phyloP scores from a whole-genome alignment of 768 basidiomycete genomes.

The Suillus sp. region DNA sequence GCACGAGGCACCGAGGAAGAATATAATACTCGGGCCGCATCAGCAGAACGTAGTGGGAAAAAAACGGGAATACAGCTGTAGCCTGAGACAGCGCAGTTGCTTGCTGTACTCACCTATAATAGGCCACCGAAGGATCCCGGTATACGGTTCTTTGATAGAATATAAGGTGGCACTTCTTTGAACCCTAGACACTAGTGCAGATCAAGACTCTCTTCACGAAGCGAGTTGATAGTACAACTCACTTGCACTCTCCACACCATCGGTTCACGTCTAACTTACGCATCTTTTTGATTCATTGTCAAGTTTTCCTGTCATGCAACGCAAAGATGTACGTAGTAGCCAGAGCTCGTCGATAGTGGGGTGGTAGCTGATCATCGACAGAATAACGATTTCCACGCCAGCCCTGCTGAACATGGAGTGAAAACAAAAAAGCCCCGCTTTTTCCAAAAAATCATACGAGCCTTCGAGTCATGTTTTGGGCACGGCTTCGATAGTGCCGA shows the following conservation, averaged over 20 bases:
- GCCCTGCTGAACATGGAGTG: background rate
- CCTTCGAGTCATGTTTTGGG: constrained; percentile 27
- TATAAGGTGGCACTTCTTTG: constrained; percentile 3
- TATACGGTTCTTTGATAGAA: background rate
- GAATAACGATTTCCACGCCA: constrained; percentile 11
- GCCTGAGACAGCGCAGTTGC: constrained; percentile 10
- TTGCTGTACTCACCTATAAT: constrained; percentile 5
- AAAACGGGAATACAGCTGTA: background rate
- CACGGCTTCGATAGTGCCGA: constrained; percentile 17
- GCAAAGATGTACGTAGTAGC: constrained; percentile 10
- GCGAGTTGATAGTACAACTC: constrained; percentile 2
- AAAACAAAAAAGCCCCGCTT: constrained; percentile 17
- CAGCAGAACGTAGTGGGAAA: constrained; percentile 12
- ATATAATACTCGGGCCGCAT: constrained; percentile 3
- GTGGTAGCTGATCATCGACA: constrained; percentile 12
- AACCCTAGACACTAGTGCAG: background rate
- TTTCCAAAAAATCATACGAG: constrained; percentile 13
- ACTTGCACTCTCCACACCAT: constrained; percentile 8
- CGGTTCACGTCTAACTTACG: constrained; percentile 8
- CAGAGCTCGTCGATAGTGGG: background rate
- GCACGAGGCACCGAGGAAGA: constrained; percentile 17
- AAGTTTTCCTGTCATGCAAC: constrained; percentile 11
- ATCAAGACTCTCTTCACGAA: background rate
- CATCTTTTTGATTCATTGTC: constrained; percentile 11
- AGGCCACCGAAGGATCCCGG: background rate